These are phyloP conservation scores for Rhamnella rubrinervis DNA, from an alignment of 331 rosid species.

Conservation along the genomic window DNA sequence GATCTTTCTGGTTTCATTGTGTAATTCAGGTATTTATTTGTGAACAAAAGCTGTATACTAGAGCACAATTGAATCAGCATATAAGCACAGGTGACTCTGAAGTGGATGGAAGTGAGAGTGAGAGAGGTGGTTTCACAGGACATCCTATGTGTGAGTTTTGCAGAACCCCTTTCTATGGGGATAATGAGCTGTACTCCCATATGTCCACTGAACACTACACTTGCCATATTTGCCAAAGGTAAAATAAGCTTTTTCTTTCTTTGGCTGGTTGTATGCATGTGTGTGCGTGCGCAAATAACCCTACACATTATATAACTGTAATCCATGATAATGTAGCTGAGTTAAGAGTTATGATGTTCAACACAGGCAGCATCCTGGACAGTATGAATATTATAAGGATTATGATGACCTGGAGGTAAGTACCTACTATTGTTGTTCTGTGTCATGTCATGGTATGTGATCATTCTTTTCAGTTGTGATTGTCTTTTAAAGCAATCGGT, in stretches of 20 bases:
- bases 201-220: slow-evolving; percentile 94
- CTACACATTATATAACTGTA: neutral
- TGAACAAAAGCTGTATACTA: slow-evolving; percentile 89
- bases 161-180: slow-evolving; percentile 84
- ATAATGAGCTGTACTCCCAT: slow-evolving; percentile 84
- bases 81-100: slow-evolving; percentile 78
- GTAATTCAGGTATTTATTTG: slow-evolving; percentile 72
- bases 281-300: too few relatives aligned
- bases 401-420: slow-evolving; percentile 97
- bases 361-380: slow-evolving; percentile 89
- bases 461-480: slow-evolving; percentile 2
- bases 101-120: slow-evolving; percentile 98
- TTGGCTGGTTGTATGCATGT: neutral
- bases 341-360: neutral
- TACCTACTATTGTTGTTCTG: slow-evolving; percentile 19
- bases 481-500: slow-evolving; percentile 15
- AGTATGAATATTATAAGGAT: slow-evolving; percentile 77
- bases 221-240: slow-evolving; percentile 99
- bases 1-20: slow-evolving; percentile 24
- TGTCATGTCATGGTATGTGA: neutral
- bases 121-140: slow-evolving; percentile 96
- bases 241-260: slow-evolving; percentile 3
- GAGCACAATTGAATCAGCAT: slow-evolving; percentile 80
- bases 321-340: neutral
- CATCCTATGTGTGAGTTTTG: slow-evolving; percentile 96